Base-by-base conservation (phyloP, 2,329 filamentous ascomycete species). In the Pseudogymnoascus sp. region DNA sequence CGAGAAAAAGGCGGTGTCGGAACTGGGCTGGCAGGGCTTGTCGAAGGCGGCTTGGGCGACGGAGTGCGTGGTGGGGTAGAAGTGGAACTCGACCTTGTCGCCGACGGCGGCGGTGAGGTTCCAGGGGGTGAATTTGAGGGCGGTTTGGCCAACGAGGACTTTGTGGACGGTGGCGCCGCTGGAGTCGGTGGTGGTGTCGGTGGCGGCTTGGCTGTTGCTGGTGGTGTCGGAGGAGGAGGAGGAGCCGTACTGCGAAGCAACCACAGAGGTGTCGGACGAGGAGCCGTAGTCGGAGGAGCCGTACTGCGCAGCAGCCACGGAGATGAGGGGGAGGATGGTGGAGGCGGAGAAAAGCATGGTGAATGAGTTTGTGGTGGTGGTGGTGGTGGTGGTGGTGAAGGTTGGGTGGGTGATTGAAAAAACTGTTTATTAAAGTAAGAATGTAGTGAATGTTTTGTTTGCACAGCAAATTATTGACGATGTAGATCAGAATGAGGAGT, bases 111-210 rank as follows among this genome's bases (percentile, higher is more conserved):
- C 73, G 29, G 58, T 69, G 59, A 72, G 64, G n/a, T 68, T 74
- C 61, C 76, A 72, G 6, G 81, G 81, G 33, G 70, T 61, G 92
- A 97, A 83, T 96, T 96, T 66, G 91, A 97, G 75, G 90, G 91
- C 45, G 81, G 96, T 71, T 89, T 96, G 83, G 91, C 90, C 65
- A 91, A 92, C 66, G 91, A 92, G 64, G 90, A 93, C 39, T 75
- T 71, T 80, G 80, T 49, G 43, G 2, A 49, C 43, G 43, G 43
- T 49, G 43, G n/a, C 35, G 35, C 35, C 35, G 35, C 4, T 10
- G 12, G 43, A 29, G 43, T 7, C 14, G 41, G 16, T 31, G 43
- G n/a, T 26, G 41, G 16, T 21, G 21, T 52, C 29, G 37, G 62
- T 63, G 19, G 33, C 59, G 45, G 61, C 43, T 49, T 49, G 43